Percentiles rank a stretch among this genome's conserved stretches.
phyloP scores from a whole-genome alignment of 768 basidiomycete genomes.

The Boletus rubroflammeus region DNA sequence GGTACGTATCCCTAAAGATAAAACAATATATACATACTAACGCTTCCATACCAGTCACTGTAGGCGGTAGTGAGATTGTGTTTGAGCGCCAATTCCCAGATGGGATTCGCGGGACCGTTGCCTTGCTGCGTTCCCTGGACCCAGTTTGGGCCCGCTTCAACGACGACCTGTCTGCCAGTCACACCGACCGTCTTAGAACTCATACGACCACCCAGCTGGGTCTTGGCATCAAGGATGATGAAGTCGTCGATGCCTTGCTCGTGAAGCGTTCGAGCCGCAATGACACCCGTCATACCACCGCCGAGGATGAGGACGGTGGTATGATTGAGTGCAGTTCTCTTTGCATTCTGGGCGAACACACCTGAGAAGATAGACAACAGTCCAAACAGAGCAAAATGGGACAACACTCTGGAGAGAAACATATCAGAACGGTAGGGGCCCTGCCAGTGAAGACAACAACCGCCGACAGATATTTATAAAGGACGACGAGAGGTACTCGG shows the following conservation, averaged over 20 bases:
- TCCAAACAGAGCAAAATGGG: background rate
- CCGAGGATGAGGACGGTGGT: constrained; percentile 55
- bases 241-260: constrained; percentile 52
- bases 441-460: background rate
- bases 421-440: constrained; percentile 5
- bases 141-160: constrained; percentile 64
- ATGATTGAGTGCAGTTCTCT: constrained; percentile 6
- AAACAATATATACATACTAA: constrained; percentile 37
- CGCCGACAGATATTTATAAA: background rate
- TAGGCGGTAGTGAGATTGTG: constrained; percentile 45
- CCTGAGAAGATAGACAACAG: constrained; percentile 1
- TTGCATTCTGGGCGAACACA: constrained; percentile 4
- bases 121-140: constrained; percentile 50
- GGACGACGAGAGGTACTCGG: background rate
- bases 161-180: constrained; percentile 33
- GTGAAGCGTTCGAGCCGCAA: constrained; percentile 59
- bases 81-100: constrained; percentile 54
- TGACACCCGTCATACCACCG: constrained; percentile 62
- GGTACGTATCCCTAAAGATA: background rate
- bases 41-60: constrained; percentile 42
- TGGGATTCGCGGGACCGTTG: constrained; percentile 54
- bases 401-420: background rate
- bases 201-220: constrained; percentile 64
- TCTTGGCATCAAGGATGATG: constrained; percentile 56
- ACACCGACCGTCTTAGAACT: constrained; percentile 43